Conservation (phyloP, 768 basidiomycete genomes). For the Tephrocybe rancida region DNA sequence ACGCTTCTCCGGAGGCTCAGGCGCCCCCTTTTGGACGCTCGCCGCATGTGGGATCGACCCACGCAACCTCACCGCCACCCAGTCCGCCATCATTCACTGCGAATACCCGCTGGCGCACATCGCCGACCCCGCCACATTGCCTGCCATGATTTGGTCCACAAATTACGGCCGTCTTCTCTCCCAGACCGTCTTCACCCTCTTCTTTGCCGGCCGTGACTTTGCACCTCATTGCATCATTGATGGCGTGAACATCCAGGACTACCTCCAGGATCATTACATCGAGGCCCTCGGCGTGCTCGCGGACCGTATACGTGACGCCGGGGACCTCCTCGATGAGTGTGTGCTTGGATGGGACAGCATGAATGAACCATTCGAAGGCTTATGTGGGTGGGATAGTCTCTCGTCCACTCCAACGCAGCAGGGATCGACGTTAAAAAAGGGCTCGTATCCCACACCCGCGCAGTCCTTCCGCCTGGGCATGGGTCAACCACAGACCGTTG, state of each 20-base stretch:
- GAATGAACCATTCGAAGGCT: conserved; percentile 93
- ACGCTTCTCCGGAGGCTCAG: conserved; percentile 92
- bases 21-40: conserved; percentile 94
- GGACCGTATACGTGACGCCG: conserved; percentile 73
- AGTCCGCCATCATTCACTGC: conserved; percentile 83
- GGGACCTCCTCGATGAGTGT: conserved; percentile 79
- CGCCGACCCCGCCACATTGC: conserved; percentile 73
- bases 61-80: conserved; percentile 80
- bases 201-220: conserved; percentile 88
- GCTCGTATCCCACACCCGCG: conserved; percentile 82
- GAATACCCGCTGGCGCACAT: conserved; percentile 74
- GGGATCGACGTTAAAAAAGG: conserved; percentile 79
- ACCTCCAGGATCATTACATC: conserved; percentile 76
- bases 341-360: conserved; percentile 97
- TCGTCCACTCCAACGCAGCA: conserved; percentile 64
- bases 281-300: conserved; percentile 76
- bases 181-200: conserved; percentile 92
- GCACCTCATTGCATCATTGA: conserved; percentile 92
- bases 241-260: conserved; percentile 90
- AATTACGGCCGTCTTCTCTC: conserved; percentile 90
- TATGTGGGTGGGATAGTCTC: conserved; percentile 69
- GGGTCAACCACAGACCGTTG: conserved; percentile 81
- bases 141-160: conserved; percentile 97
- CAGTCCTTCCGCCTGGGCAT: conserved; percentile 87
- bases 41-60: conserved; percentile 91